Conservation (phyloP, 2,329 filamentous ascomycete genomes). For the Trichoderma sp. region DNA sequence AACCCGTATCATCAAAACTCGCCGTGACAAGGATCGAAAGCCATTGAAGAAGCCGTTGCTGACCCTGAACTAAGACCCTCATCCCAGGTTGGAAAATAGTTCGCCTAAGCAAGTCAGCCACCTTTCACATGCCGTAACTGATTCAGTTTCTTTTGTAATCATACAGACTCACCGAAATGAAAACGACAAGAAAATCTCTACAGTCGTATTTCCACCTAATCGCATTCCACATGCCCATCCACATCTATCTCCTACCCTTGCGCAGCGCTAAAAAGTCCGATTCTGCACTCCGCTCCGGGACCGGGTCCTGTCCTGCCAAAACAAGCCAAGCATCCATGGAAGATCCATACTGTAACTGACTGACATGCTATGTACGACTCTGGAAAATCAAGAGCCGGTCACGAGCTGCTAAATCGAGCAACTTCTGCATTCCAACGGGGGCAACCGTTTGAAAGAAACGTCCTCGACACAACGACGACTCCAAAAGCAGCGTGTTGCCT, state of each 20-base stretch:
- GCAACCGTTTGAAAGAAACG: background rate
- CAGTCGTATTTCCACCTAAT: background rate
- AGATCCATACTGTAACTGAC: background rate
- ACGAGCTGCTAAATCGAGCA: background rate
- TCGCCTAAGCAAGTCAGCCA: background rate
- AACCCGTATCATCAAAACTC: background rate
- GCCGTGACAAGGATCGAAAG: background rate
- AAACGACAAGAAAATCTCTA: background rate
- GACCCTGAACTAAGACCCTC: background rate
- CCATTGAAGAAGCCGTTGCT: background rate
- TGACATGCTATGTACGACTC: background rate
- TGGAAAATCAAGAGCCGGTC: background rate
- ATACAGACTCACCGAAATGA: background rate
- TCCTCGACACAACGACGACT: background rate
- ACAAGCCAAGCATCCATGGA: background rate
- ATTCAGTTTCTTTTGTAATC: background rate
- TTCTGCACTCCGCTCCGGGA: background rate
- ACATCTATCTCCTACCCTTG: background rate
- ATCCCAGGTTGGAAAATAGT: background rate
- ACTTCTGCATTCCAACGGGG: background rate
- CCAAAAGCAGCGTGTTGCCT: background rate
- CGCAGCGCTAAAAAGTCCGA: background rate
- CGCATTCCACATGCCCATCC: background rate
- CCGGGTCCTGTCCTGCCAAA: background rate
- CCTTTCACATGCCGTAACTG: background rate